Evolutionary conservation across 2,329 filamentous ascomycete genomes (phyloP), one percentile per base, ranked within the genome.

Genomic region (Zasmidium citrigriseum): DNA sequence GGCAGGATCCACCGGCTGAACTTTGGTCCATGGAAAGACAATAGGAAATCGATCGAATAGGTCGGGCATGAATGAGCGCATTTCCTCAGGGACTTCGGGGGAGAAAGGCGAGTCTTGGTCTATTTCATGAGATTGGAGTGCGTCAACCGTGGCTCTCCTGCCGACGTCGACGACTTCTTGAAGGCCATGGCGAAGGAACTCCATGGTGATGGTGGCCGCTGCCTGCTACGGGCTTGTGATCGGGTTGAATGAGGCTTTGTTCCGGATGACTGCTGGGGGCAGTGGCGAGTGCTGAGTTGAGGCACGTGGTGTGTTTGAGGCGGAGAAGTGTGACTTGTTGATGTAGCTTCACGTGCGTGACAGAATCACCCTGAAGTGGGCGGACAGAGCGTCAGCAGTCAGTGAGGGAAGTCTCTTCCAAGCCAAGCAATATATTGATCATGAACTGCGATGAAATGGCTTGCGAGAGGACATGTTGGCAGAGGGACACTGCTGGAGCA

Each of bases 1-100:
- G n/a, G 84, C 76, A 16, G 81, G 79, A 55, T 86, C 82, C 48
- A 91, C 83, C 4, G 70, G 65, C 48, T 67, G 61, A 4, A 29
- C 47, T 47, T 65, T 62, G 21, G 60, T 60, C 69, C 71, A 72
- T 10, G 80, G 77, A 47, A 82, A 82, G 0, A 83, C 80, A 12
- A 87, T 76, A 1, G 88, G 87, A 68, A 73, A 72, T 20, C 71
- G 68, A 54, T 73, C 70, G 55, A 73, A 72, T 12, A 73, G 62
- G 50, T 74, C 70, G 14, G 71, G 71, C 58, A 74, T 68, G 51
- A 62, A 69, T 5, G 64, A 54, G 22, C 66, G 61, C 3, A 73
- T 63, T 12, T 71, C 68, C 49, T 69, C 68, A 1, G 70, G 66
- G 11, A 74, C 66, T 46, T 72, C 68, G 1, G 71, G 70, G 0